Conservation (phyloP, 1,284 basidiomycete genomes). For the Naganishia cerealis region DNA sequence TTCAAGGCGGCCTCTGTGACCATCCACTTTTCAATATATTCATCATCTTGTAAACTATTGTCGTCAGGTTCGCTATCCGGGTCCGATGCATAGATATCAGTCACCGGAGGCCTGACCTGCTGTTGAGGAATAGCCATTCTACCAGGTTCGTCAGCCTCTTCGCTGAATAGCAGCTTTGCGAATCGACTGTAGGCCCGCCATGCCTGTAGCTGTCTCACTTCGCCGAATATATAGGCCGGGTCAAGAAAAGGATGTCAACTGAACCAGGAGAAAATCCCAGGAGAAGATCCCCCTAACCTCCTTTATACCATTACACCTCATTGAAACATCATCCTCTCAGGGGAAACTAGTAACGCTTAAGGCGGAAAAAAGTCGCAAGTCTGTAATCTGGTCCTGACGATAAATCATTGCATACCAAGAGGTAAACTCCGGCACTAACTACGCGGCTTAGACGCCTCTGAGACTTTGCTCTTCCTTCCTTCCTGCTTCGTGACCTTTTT, state of each 20-base stretch:
- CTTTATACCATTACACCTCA: not conserved
- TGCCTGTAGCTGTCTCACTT: not conserved
- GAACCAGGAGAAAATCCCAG: too few relatives aligned
- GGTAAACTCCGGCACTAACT: constrained; percentile 1
- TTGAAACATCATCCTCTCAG: not conserved
- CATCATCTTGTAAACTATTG: constrained; percentile 11
- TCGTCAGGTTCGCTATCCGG: not conserved
- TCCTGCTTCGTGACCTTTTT: constrained; percentile 11
- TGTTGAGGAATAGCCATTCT: not conserved
- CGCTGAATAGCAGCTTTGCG: not conserved
- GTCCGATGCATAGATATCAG: constrained; percentile 5
- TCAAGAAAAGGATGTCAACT: not conserved
- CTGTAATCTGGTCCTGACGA: not conserved
- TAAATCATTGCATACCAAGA: constrained; percentile 1
- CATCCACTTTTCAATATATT: constrained; percentile 2
- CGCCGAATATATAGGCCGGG: not conserved
- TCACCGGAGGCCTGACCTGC: not conserved
- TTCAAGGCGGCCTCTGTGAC: constrained; percentile 14
- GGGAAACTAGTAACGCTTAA: not conserved
- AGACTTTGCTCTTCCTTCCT: constrained; percentile 5
- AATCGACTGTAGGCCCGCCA: not conserved
- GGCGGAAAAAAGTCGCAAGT: not conserved
- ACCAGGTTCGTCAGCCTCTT: not conserved
- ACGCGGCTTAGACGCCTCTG: not conserved
- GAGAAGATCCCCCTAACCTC: constrained; percentile 3